phyloP scores from a whole-genome alignment of 441 rosid species.

The Manihot esculenta region DNA sequence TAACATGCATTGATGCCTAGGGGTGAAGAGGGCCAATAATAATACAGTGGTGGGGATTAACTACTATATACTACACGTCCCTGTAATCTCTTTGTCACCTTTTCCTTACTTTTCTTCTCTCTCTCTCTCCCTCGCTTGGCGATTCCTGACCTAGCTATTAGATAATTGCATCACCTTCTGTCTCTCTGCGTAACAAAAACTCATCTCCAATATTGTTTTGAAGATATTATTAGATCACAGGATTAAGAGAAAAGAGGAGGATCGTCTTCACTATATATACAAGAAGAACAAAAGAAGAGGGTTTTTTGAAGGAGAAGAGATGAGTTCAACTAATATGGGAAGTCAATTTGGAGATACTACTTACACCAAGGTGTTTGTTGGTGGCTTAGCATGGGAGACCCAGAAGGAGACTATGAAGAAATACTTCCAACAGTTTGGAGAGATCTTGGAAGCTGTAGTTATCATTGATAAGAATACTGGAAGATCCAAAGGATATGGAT shows the following conservation, averaged over 20 bases:
- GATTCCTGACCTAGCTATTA: background rate
- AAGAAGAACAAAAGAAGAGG: background rate
- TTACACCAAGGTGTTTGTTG: slow-evolving; percentile 26
- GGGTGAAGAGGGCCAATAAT: slow-evolving; percentile 2
- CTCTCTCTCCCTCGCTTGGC: background rate
- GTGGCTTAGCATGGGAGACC: slow-evolving; percentile 30
- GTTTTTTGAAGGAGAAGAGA: background rate
- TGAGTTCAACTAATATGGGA: background rate
- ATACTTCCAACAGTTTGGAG: slow-evolving; percentile 26
- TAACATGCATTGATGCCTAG: background rate
- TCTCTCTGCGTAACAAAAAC: background rate
- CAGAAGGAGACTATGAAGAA: slow-evolving; percentile 25
- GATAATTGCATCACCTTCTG: background rate
- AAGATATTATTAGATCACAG: background rate
- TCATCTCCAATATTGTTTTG: background rate
- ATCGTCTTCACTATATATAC: background rate
- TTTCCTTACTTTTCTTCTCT: background rate
- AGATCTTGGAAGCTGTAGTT: slow-evolving; percentile 28
- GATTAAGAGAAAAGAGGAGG: background rate
- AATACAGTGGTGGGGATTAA: slow-evolving; percentile 17
- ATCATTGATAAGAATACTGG: slow-evolving; percentile 26
- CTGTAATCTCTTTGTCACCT: background rate
- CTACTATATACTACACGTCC: slow-evolving; percentile 3
- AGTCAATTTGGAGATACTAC: slow-evolving; percentile 74
- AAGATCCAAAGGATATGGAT: slow-evolving; percentile 32